These are phyloP conservation scores for Phytopythium mirpurense DNA, from an alignment of 352 stramenopile genomes.

Conservation along the genomic window DNA sequence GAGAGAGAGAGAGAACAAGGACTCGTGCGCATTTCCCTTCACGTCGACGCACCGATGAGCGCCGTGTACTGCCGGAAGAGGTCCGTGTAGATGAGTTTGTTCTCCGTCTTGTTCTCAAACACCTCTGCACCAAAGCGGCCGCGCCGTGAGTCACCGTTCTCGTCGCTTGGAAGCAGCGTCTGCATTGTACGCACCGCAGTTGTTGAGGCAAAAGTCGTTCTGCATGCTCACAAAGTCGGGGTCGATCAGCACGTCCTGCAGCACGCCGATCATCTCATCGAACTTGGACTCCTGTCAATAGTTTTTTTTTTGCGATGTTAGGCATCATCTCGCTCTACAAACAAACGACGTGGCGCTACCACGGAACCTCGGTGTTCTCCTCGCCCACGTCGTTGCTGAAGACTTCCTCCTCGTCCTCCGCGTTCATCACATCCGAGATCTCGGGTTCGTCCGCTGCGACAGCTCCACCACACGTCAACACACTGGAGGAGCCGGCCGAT, in stretches of 20 bases:
- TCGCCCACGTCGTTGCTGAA: conserved; percentile 56
- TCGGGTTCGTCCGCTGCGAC: conserved; percentile 35
- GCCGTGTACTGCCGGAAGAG: conserved; percentile 76
- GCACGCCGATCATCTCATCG: conserved; percentile 73
- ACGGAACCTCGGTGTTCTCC: conserved; percentile 70
- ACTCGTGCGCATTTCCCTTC: too few relatives aligned
- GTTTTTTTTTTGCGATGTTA: too few relatives aligned
- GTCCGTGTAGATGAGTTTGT: conserved; percentile 81
- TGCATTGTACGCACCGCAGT: conserved; percentile 45
- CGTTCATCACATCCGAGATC: conserved; percentile 34
- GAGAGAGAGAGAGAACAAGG: too few relatives aligned
- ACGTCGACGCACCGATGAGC: conserved; percentile 75
- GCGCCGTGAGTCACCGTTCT: neutral
- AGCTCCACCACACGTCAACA: neutral
- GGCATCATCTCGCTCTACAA: too few relatives aligned
- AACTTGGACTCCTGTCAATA: conserved; percentile 70
- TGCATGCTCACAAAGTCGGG: conserved; percentile 75
- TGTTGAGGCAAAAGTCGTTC: conserved; percentile 69
- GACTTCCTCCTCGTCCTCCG: conserved; percentile 59
- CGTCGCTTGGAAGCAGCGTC: neutral
- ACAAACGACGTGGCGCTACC: too few relatives aligned
- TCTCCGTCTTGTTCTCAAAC: conserved; percentile 80
- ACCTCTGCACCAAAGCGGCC: conserved; percentile 34
- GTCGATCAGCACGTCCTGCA: conserved; percentile 78
- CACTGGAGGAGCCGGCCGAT: neutral